Base-by-base conservation (phyloP, 2,329 filamentous ascomycete genomes). In the Bipolaris bicolor region DNA sequence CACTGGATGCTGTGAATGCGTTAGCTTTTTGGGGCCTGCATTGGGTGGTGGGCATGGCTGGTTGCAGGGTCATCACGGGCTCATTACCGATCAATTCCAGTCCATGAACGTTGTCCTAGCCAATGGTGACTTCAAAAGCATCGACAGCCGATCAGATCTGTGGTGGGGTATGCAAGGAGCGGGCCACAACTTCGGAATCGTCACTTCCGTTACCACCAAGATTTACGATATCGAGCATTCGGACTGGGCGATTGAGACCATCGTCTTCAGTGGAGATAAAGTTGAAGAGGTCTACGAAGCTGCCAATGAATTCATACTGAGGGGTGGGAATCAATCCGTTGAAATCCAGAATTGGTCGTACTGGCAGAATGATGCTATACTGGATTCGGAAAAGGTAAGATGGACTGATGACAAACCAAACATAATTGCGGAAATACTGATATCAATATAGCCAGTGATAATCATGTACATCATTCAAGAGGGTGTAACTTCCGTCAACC, bases 41-140 rank as follows among this genome's bases (percentile, higher is more conserved):
- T 79, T 88, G 0, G 85, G 86, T 2, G 86, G 86, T 52, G 84
- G 86, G 3, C 81, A 85, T 67, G 84, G 85, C 31, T 79, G 78
- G 73, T 78, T 84, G 5, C 81, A 85, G 65, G 83, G 84, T 1
- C 78, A 76, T 29, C 73, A 86, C 57, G 84, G 84, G 1, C 78
- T 87, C 2, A 71, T 83, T 2, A 70, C 80, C 0, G 85, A 87
- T 59, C 80, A 86, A 49, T 79, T 86, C 34, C 56, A 83, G n/a
- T 82, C 80, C 0, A 71, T 83, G 72, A 79, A 82, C 20, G 64
- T 86, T 1, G 83, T 86, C 0, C 75, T 85, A 0, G 81, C 83
- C 5, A 72, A 83, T 58, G 83, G 84, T 13, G 76, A 68, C 9
- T 57, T 69, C 6, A 79, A 74, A 0, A 70, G 82, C 1, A 68